Conservation (phyloP, 2,329 filamentous ascomycete species). For the Hymenoscyphus repandus region DNA sequence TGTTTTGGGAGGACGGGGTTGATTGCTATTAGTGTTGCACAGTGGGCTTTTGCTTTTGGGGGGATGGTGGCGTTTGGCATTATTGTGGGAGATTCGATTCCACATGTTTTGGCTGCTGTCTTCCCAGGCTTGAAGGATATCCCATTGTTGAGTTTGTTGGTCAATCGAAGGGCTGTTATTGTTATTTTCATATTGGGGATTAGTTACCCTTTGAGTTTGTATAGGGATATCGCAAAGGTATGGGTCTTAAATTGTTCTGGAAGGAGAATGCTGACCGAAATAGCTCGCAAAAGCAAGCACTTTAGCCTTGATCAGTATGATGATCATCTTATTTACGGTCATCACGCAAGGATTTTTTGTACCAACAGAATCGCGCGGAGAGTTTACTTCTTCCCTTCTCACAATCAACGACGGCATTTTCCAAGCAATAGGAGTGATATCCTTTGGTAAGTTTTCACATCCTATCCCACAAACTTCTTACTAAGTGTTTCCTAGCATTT, state of each 20-base stretch:
- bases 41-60: constrained; percentile 98
- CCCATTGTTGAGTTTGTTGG: constrained; percentile 76
- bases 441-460: constrained; percentile 63
- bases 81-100: constrained; percentile 94
- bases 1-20: constrained; percentile 88
- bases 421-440: constrained; percentile 95
- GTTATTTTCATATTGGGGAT: constrained; percentile 80
- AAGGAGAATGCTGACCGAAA: constrained; percentile 12
- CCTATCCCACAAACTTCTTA: background rate
- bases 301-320: constrained; percentile 87
- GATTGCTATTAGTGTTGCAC: constrained; percentile 81
- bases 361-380: constrained; percentile 65
- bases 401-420: constrained; percentile 86
- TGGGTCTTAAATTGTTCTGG: constrained; percentile 19
- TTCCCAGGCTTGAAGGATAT: constrained; percentile 70
- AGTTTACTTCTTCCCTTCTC: constrained; percentile 63
- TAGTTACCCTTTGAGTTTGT: constrained; percentile 87
- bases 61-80: constrained; percentile 98
- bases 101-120: constrained; percentile 76
- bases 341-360: constrained; percentile 76
- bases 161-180: constrained; percentile 78
- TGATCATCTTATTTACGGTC: constrained; percentile 82
- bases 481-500: constrained; percentile 46
- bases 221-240: constrained; percentile 95
- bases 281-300: constrained; percentile 95